These are phyloP conservation scores for Botrytis sinoallii DNA, from an alignment of 2,329 filamentous ascomycete genomes.

Conservation along the genomic window DNA sequence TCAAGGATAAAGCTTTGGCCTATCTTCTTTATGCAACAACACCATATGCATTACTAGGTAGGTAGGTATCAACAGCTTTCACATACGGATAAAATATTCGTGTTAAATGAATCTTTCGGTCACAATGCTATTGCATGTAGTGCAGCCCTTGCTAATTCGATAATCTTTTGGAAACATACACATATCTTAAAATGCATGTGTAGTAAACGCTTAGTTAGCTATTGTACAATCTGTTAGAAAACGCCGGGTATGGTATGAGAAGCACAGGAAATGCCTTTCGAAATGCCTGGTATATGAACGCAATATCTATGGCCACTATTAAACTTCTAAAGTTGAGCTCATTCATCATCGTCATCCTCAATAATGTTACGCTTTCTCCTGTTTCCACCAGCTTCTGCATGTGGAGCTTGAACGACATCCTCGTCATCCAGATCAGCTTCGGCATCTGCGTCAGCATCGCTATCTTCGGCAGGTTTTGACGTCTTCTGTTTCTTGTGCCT, in stretches of 20 bases:
- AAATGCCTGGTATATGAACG: not conserved
- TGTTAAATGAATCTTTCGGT: not conserved
- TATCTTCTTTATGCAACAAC: not conserved
- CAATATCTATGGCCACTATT: not conserved
- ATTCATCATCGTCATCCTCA: slow-evolving; percentile 54
- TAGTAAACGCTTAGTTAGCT: not conserved
- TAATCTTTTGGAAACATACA: not conserved
- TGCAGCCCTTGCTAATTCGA: not conserved
- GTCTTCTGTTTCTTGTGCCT: slow-evolving; percentile 38
- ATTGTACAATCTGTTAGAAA: slow-evolving; percentile 11
- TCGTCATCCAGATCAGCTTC: slow-evolving; percentile 55
- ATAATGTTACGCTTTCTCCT: slow-evolving; percentile 55
- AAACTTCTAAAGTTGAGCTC: slow-evolving; percentile 5
- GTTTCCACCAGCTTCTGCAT: slow-evolving; percentile 36
- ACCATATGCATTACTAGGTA: not conserved
- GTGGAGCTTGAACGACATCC: slow-evolving; percentile 39
- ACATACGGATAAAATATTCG: not conserved
- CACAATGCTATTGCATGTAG: not conserved
- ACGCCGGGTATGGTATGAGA: slow-evolving; percentile 11
- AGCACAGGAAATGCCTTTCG: slow-evolving; percentile 7
- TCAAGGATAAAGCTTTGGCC: slow-evolving; percentile 18
- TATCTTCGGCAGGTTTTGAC: slow-evolving; percentile 41
- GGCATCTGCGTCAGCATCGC: slow-evolving; percentile 49
- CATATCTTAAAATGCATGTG: not conserved
- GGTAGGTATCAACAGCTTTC: not conserved